Percentiles rank a stretch among this genome's conserved stretches.
These are phyloP conservation scores for Crotalaria pallida DNA, from an alignment of 306 rosid species.

Conservation along the genomic window DNA sequence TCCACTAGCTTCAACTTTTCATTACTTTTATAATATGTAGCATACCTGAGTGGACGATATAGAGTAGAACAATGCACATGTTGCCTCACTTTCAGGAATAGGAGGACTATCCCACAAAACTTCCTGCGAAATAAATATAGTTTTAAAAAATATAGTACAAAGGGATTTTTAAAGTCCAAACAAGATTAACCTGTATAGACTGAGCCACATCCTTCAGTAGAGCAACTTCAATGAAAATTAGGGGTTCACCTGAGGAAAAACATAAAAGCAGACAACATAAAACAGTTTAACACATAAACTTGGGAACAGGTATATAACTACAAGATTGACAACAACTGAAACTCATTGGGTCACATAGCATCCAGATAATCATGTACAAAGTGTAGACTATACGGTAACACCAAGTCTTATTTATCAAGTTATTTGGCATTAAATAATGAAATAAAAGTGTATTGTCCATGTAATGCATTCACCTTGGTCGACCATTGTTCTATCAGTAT, in stretches of 20 bases:
- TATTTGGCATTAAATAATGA: background rate
- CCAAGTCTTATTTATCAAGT: background rate
- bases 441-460: background rate
- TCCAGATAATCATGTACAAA: background rate
- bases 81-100: slow-evolving; percentile 71
- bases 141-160: background rate
- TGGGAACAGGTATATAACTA: background rate
- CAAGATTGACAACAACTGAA: slow-evolving; percentile 3
- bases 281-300: background rate
- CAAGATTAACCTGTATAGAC: slow-evolving; percentile 59
- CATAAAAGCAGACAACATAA: background rate
- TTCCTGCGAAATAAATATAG: slow-evolving; percentile 46
- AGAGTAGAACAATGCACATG: slow-evolving; percentile 89
- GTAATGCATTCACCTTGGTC: slow-evolving; percentile 1
- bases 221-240: slow-evolving; percentile 91
- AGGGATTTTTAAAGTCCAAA: slow-evolving; percentile 6
- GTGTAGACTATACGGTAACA: background rate
- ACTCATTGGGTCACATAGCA: background rate
- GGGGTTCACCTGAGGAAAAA: slow-evolving; percentile 59
- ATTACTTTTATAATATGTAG: background rate
- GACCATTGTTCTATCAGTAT: background rate
- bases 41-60: slow-evolving; percentile 96
- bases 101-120: slow-evolving; percentile 97
- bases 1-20: slow-evolving; percentile 11
- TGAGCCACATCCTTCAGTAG: slow-evolving; percentile 75